A percentile compares a stretch with the other conserved stretches of the same genome.
Conservation (phyloP, 2,329 filamentous ascomycete genomes). For the Dactylellina sp. region DNA sequence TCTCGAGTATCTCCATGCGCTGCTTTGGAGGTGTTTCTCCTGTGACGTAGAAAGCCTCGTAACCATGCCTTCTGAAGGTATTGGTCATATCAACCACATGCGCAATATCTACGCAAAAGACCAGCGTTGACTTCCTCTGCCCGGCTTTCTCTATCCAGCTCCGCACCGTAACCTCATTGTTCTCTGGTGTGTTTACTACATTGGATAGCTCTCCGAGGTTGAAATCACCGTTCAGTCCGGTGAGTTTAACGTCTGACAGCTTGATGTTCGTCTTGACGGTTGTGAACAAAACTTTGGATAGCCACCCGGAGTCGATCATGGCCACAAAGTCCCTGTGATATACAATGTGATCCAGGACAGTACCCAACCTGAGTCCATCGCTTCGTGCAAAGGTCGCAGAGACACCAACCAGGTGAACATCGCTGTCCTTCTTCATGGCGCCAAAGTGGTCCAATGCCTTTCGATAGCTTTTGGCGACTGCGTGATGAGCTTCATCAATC, state of each 20-base stretch:
- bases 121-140: constrained; percentile 83
- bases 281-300: constrained; percentile 91
- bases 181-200: constrained; percentile 82
- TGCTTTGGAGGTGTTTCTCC: constrained; percentile 78
- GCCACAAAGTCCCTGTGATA: constrained; percentile 73
- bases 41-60: constrained; percentile 89
- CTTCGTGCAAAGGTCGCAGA: constrained; percentile 78
- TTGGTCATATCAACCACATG: constrained; percentile 82
- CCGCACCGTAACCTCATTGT: constrained; percentile 85
- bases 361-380: constrained; percentile 60
- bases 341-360: constrained; percentile 60
- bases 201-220: constrained; percentile 79
- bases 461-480: constrained; percentile 85
- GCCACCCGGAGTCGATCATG: constrained; percentile 75
- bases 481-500: constrained; percentile 97
- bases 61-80: constrained; percentile 79
- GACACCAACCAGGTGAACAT: constrained; percentile 79
- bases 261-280: constrained; percentile 87
- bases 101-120: constrained; percentile 90
- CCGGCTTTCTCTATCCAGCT: constrained; percentile 82
- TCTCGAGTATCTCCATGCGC: constrained; percentile 76
- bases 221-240: constrained; percentile 79
- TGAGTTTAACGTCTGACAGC: constrained; percentile 75
- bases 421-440: constrained; percentile 67
- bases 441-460: constrained; percentile 81